These are phyloP conservation scores for Thelephora terrestris DNA, from an alignment of 1,284 basidiomycete genomes.

Conservation along the genomic window DNA sequence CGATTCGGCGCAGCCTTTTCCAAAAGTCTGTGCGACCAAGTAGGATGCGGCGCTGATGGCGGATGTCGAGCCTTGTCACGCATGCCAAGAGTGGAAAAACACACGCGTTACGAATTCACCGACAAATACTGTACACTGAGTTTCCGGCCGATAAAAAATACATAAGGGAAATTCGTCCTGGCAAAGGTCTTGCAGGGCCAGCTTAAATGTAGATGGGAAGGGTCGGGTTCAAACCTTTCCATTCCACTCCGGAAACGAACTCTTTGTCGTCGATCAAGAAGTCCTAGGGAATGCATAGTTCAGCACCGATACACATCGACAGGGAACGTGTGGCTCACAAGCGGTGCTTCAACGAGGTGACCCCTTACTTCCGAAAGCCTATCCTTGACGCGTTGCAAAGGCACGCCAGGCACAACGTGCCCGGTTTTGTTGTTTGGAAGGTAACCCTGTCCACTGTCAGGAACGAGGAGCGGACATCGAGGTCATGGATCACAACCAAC, in stretches of 20 bases:
- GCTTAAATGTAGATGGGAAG: conserved; percentile 63
- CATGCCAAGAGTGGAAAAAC: too few species aligned
- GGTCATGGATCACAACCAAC: conserved; percentile 29
- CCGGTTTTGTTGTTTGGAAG: conserved; percentile 71
- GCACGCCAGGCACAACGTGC: conserved; percentile 65
- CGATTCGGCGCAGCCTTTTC: too few species aligned
- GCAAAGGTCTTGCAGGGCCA: too few species aligned
- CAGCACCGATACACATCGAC: background rate
- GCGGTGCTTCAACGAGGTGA: conserved; percentile 65
- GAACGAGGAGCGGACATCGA: conserved; percentile 4
- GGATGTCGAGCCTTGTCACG: too few species aligned
- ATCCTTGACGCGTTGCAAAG: conserved; percentile 61
- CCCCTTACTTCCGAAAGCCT: conserved; percentile 63
- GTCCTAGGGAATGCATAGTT: conserved; percentile 35
- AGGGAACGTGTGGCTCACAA: conserved; percentile 36
- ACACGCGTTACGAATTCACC: too few species aligned
- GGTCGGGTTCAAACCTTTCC: conserved; percentile 66
- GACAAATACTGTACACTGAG: too few species aligned
- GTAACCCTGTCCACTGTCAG: conserved; percentile 37
- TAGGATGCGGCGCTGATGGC: too few species aligned
- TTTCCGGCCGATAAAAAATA: too few species aligned
- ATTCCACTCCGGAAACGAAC: conserved; percentile 60
- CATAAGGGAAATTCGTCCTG: too few species aligned
- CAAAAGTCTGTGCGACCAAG: too few species aligned
- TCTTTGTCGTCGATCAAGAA: conserved; percentile 74